Evolutionary conservation across 2,329 filamentous ascomycete species (phyloP), one percentile per base, ranked within the genome.

Genomic region (Diaporthe aspalathi): DNA sequence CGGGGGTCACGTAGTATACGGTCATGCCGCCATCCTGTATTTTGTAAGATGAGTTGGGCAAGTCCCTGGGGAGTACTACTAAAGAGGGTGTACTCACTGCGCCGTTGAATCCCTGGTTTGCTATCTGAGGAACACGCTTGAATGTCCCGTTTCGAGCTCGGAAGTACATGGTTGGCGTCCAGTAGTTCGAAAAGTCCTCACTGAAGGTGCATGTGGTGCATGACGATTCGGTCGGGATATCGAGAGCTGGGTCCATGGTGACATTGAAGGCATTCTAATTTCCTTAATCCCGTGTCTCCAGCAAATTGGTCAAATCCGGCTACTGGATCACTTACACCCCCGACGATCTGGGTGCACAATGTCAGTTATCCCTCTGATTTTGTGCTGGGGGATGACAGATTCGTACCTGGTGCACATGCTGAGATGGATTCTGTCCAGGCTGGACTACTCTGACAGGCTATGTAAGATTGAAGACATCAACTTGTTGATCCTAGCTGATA

Each of bases 381-480:
- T 8, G 2, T 6, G 11, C 2, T 38, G 1, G 0, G 35, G 16
- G 1, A 29, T 3, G 6, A 49, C 22, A 4, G 20, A 3, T 22
- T 4, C 60, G 14, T 24, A 65, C 60, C 60, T 85, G 87, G 76
- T 90, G 88, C 5, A 88, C 83, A 78, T 90, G 88, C 16, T 79
- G 78, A 8, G 86, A 83, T 3, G 87, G 85, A 47, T 86, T 81
- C 5, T 72, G 56, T 3, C 87, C 87, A 12, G 78, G 76, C 69
- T 79, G 78, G 47, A 80, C 78, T 2, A 79, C 24, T 1, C 67
- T 69, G 32, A 53, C 20, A 20, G 9, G 6, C 2, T 16, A 6
- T 24, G 35, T 57, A 20, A 60, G 45, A 53, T n/a, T 29, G 14
- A 3, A 20, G n/a, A 43, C 2, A 5, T 8, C 20, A n/a, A 49